Evolutionary conservation across 192 early-diverging fungal species (phyloP).

Genomic region (Umbelopsis sp.): DNA sequence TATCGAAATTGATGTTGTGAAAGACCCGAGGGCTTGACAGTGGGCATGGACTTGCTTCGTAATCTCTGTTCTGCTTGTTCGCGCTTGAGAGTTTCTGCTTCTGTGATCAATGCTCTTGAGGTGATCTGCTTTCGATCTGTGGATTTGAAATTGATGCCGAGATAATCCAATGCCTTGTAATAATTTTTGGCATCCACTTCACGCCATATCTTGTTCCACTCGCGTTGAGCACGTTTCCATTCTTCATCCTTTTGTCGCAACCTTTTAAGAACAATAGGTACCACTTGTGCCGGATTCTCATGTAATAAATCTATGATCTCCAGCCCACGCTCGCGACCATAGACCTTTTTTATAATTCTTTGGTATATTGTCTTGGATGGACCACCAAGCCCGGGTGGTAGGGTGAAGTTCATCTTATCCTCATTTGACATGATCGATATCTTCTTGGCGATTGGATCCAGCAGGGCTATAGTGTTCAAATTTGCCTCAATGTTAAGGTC

Average conservation of each 20-base stretch:
- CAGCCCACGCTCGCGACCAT: slow-evolving; percentile 81
- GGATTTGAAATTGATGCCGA: slow-evolving; percentile 88
- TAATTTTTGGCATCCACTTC: slow-evolving; percentile 94
- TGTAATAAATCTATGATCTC: slow-evolving; percentile 95
- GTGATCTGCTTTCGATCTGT: slow-evolving; percentile 83
- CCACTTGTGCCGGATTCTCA: slow-evolving; percentile 85
- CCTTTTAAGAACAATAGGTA: slow-evolving; percentile 92
- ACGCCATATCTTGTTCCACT: slow-evolving; percentile 97
- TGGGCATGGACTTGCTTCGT: slow-evolving; percentile 28
- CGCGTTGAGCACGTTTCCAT: slow-evolving; percentile 90
- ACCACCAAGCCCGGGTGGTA: slow-evolving; percentile 81
- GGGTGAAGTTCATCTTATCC: slow-evolving; percentile 71
- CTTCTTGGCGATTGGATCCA: slow-evolving; percentile 88
- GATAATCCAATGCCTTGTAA: slow-evolving; percentile 93
- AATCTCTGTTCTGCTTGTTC: slow-evolving; percentile 74
- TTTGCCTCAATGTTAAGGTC: slow-evolving; percentile 98
- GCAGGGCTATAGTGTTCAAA: slow-evolving; percentile 80
- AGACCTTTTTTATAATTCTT: slow-evolving; percentile 94
- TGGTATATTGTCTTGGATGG: slow-evolving; percentile 87
- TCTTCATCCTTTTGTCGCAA: slow-evolving; percentile 99
- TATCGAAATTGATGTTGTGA: slow-evolving; percentile 74
- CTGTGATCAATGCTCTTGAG: slow-evolving; percentile 75
- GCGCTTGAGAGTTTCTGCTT: slow-evolving; percentile 83
- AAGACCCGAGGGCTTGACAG: slow-evolving; percentile 15
- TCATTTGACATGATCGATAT: slow-evolving; percentile 80